Base-by-base conservation (phyloP, 176 grass and related monocot species). In the Aegilops tauschii region DNA sequence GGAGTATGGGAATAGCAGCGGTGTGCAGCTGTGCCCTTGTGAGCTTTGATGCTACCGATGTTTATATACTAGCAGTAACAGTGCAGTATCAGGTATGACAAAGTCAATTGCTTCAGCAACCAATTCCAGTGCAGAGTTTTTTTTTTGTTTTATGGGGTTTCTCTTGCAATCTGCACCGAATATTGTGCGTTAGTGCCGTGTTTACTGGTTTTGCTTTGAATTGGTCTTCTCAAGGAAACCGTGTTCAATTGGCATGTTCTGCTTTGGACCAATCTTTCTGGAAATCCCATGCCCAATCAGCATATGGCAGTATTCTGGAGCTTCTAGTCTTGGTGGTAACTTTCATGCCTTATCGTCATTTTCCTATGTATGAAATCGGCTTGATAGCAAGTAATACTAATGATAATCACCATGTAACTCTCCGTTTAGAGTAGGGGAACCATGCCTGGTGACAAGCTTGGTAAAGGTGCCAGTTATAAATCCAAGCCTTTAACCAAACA, bases 51-150 rank as follows among this genome's bases (percentile, higher is more conserved):
- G 66, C 5, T 83, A 40, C 0, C 20, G 10, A n/a, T 31, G 1
- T 29, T 77, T 90, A 67, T 87, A 90, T 84, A 30, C 7, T 30
- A 61, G 75, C 12, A 27, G 4, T 58, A 35, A 76, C 13, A 47
- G 35, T 12, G 20, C 16, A 9, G 12, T 65, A 20, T 80, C 16
- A 13, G 0, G 18, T 50, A 49, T 61, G 77, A 59, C 59, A 14
- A 10, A 56, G 66, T 65, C 21, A 32, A 45, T 77, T 36, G 5
- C 65, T 52, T 75, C 3, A 45, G 49, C 27, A 16, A 35, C 66
- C 52, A 30, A n/a, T 73, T 79, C 74, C 35, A 76, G 12, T 45
- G 63, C 16, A 13, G 11, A 10, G 10, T 12, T 75, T 32, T 62
- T 49, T 52, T 58, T 58, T 58, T 69, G 16, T 61, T 45, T 81